phyloP scores from a whole-genome alignment of 31 red algal genomes.

The Asparagopsis taxiformis region DNA sequence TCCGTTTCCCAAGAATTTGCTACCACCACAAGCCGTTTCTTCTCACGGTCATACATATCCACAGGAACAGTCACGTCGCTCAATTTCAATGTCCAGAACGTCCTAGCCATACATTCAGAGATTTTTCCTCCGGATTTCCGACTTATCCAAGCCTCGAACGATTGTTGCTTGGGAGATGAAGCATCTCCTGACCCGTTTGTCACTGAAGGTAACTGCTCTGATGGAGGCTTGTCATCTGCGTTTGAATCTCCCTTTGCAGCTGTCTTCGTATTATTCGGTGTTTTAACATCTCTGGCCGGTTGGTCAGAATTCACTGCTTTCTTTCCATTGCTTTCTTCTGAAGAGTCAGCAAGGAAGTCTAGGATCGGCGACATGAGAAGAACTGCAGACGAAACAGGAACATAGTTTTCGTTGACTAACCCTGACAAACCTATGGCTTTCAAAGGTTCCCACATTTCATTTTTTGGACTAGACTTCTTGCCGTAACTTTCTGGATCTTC shows the following conservation, averaged over 20 bases:
- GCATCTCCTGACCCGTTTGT: no score
- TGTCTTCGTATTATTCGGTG: neutral
- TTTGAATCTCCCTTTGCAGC: no score
- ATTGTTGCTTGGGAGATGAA: neutral
- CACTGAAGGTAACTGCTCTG: no score
- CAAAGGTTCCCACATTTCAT: slow-evolving; percentile 27
- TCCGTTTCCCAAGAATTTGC: slow-evolving; percentile 40
- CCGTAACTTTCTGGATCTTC: no score
- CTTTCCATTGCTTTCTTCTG: neutral
- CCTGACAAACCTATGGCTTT: slow-evolving; percentile 10
- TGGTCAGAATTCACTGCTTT: neutral
- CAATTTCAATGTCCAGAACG: slow-evolving; percentile 52
- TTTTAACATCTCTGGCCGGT: neutral
- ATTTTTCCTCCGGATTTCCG: slow-evolving; percentile 9
- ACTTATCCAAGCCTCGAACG: slow-evolving; percentile 11
- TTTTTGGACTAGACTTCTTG: neutral
- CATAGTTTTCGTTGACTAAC: slow-evolving; percentile 21
- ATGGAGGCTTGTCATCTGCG: no score
- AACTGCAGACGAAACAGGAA: slow-evolving; percentile 21
- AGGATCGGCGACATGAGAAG: slow-evolving; percentile 23
- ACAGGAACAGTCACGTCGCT: slow-evolving; percentile 25
- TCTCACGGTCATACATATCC: slow-evolving; percentile 30
- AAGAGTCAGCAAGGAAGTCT: slow-evolving; percentile 25
- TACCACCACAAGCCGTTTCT: slow-evolving; percentile 11
- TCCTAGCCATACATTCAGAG: slow-evolving; percentile 4